These are phyloP conservation scores for Proliferodiscus dingleyae DNA, from an alignment of 2,329 filamentous ascomycete genomes.

Conservation along the genomic window DNA sequence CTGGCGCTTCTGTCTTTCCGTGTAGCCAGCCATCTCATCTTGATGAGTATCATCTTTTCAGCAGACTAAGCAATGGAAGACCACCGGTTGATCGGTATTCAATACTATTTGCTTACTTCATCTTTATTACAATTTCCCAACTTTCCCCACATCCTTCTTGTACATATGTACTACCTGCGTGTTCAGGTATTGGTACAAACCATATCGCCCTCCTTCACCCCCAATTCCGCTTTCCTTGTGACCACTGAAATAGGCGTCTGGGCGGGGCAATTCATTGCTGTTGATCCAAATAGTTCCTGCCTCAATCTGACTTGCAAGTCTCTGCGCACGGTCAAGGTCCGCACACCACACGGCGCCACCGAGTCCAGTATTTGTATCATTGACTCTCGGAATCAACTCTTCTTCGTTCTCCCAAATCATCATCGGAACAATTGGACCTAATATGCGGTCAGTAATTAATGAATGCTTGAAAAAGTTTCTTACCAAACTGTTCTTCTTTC, in stretches of 20 bases:
- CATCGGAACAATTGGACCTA: slow-evolving; percentile 57
- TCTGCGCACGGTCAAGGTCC: slow-evolving; percentile 45
- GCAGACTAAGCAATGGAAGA: too few relatives aligned
- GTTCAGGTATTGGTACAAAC: slow-evolving; percentile 28
- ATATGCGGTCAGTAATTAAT: neutral
- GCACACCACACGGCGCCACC: slow-evolving; percentile 54
- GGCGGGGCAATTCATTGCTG: slow-evolving; percentile 42
- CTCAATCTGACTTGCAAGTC: slow-evolving; percentile 49
- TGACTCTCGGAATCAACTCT: slow-evolving; percentile 53
- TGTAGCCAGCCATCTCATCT: too few relatives aligned
- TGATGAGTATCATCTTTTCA: too few relatives aligned
- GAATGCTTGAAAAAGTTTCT: slow-evolving; percentile 6
- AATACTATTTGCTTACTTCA: neutral
- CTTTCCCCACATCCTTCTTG: slow-evolving; percentile 17
- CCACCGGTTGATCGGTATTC: too few relatives aligned
- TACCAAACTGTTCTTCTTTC: slow-evolving; percentile 56
- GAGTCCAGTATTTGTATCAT: slow-evolving; percentile 47
- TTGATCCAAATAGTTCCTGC: slow-evolving; percentile 60
- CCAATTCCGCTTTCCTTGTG: slow-evolving; percentile 34
- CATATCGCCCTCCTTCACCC: slow-evolving; percentile 28
- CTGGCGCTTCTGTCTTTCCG: too few relatives aligned
- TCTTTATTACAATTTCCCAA: neutral
- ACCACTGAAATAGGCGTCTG: slow-evolving; percentile 35
- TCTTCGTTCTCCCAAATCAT: slow-evolving; percentile 56
- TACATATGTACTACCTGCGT: slow-evolving; percentile 19